A percentile compares a stretch with the other conserved stretches of the same genome.
Conservation (phyloP, 2,329 filamentous ascomycete genomes). For the Paecilomyces dactylethromorphus region DNA sequence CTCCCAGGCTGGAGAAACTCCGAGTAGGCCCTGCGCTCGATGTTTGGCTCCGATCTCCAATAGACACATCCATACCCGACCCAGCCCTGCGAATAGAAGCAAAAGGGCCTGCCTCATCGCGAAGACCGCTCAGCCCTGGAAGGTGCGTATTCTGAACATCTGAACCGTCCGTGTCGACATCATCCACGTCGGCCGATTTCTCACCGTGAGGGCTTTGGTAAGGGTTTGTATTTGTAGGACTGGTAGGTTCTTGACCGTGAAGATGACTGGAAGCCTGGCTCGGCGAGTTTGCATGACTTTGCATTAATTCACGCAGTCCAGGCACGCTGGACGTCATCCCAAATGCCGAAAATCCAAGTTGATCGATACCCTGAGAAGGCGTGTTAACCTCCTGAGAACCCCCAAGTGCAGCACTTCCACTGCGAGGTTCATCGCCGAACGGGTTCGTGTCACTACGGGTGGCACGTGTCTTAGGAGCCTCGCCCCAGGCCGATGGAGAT, state of each 20-base stretch:
- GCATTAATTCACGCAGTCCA: constrained; percentile 52
- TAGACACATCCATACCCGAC: constrained; percentile 49
- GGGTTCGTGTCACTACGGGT: constrained; percentile 45
- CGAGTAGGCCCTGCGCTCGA: constrained; percentile 75
- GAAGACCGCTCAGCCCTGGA: constrained; percentile 48
- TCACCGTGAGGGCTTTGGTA: constrained; percentile 86
- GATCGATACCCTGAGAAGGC: constrained; percentile 43
- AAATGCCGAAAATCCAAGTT: constrained; percentile 54
- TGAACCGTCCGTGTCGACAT: constrained; percentile 51
- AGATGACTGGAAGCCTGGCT: constrained; percentile 48
- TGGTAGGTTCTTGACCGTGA: constrained; percentile 62
- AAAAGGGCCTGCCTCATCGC: constrained; percentile 48
- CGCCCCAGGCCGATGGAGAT: constrained; percentile 47
- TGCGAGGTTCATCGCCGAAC: constrained; percentile 44
- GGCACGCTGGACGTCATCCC: constrained; percentile 53
- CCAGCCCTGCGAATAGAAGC: constrained; percentile 49
- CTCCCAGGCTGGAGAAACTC: constrained; percentile 57
- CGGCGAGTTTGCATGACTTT: constrained; percentile 52
- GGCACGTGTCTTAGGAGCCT: constrained; percentile 39
- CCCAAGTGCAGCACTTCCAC: constrained; percentile 62
- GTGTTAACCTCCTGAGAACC: constrained; percentile 66
- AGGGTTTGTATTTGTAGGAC: constrained; percentile 92
- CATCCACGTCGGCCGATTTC: constrained; percentile 54
- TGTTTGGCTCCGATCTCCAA: constrained; percentile 85
- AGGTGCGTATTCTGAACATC: constrained; percentile 47